Base-by-base conservation (phyloP, 345 rosid genomes). In the Boechera retrofracta region DNA sequence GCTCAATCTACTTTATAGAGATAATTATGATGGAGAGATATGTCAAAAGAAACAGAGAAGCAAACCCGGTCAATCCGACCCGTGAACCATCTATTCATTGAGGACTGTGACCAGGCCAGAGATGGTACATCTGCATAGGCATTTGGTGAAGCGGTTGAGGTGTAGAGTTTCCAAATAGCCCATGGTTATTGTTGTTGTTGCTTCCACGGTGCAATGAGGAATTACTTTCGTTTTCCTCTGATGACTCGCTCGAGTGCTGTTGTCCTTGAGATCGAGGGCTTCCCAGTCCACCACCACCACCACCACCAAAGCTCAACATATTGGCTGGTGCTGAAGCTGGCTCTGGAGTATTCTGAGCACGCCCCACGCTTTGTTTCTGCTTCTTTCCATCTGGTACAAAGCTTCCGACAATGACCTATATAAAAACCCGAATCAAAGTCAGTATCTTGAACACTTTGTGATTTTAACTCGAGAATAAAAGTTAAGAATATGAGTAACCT, bases 341-440 rank as follows among this genome's bases (percentile, higher is more conserved):
- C 63, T 83, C 93, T 0, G 93, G 81, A 5, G 7, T 77, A 79
- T 80, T 85, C 62, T 71, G 73, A 33, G 60, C 33, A n/a, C 41
- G 81, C 6, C 80, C 76, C 1, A 2, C 18, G 2, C 70, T 73
- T 60, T 73, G 70, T 60, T 72, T 87, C 26, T 79, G 81, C 76
- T 89, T 95, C 77, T 84, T 95, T 7, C 75, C 90, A 51, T 86
- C 93, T 2, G 86, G 82, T 15, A 91, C 78, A 67, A 95, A 95
- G 87, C 99, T 95, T 71, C 98, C 99, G 29, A 92, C 88, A 62
- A 95, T 89, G 7, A 95, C 84, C 99, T 95, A 80, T 41, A 21
- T 16, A n/a, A 10, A 67, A 31, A 54, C 2, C 21, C 31, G 0
- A 39, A 78, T 31, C 64, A 72, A 67, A 44, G 16, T 73, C 29